Conservation (phyloP, 2,329 filamentous ascomycete species). For the Exophiala dermatitidis region DNA sequence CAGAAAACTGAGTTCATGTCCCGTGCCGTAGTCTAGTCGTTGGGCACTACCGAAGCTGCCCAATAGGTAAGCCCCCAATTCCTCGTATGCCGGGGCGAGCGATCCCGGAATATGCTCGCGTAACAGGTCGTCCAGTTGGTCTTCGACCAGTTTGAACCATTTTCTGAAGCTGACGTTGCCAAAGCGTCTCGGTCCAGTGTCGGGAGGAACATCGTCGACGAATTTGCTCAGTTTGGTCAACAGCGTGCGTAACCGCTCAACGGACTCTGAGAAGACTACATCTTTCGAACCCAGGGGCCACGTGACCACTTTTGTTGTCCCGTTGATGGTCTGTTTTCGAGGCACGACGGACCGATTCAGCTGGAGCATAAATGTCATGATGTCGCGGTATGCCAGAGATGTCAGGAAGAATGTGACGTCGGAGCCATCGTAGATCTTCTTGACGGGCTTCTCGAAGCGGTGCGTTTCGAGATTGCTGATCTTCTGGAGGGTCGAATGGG, state of each 20-base stretch:
- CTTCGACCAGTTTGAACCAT: constrained; percentile 67
- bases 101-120: constrained; percentile 48
- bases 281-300: constrained; percentile 43
- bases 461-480: constrained; percentile 34
- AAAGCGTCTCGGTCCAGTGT: constrained; percentile 78
- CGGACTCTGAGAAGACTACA: constrained; percentile 47
- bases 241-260: constrained; percentile 59
- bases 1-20: constrained; percentile 89
- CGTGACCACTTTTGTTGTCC: constrained; percentile 42
- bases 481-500: constrained; percentile 6
- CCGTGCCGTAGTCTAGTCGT: constrained; percentile 88
- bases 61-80: constrained; percentile 71
- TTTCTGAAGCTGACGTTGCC: constrained; percentile 84
- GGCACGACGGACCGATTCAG: constrained; percentile 84
- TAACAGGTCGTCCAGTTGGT: constrained; percentile 51
- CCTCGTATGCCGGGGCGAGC: constrained; percentile 47
- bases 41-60: constrained; percentile 84
- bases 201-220: constrained; percentile 72
- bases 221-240: constrained; percentile 58
- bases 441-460: constrained; percentile 61
- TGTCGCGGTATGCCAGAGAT: constrained; percentile 76
- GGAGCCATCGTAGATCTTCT: constrained; percentile 75
- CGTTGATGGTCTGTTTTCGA: constrained; percentile 38
- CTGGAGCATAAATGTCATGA: constrained; percentile 80
- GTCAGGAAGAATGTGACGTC: constrained; percentile 76